Evolutionary conservation across 2,329 filamentous ascomycete species (phyloP).

Genomic region (Diaporthe caulivora): DNA sequence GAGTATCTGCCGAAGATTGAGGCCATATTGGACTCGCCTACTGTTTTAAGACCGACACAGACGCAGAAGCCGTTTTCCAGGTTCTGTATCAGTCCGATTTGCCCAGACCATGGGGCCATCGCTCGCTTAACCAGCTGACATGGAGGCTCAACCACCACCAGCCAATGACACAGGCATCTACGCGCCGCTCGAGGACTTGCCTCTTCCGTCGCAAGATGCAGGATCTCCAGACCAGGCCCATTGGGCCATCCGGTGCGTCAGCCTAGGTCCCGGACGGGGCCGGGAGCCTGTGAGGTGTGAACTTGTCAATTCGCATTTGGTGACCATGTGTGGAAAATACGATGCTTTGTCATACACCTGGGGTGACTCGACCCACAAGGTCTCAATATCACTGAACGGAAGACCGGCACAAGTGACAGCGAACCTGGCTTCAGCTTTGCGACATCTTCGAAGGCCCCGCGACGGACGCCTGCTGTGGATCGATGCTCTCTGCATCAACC

Average conservation of each 20-base stretch:
- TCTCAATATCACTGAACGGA: not conserved
- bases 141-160: not conserved
- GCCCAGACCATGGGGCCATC: not conserved
- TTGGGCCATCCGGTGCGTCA: slow-evolving; percentile 16
- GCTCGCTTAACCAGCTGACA: not conserved
- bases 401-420: slow-evolving; percentile 3
- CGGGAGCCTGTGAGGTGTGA: slow-evolving; percentile 11
- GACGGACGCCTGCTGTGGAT: slow-evolving; percentile 13
- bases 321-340: not conserved
- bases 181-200: not conserved
- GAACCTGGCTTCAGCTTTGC: slow-evolving; percentile 8
- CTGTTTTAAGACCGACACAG: not conserved
- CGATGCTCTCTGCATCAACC: slow-evolving; percentile 26
- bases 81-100: not conserved
- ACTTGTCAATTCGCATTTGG: slow-evolving; percentile 9
- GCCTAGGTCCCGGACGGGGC: not conserved
- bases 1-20: too few species aligned
- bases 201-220: not conserved
- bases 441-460: slow-evolving; percentile 1
- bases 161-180: not conserved
- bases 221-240: not conserved
- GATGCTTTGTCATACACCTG: slow-evolving; percentile 21
- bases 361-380: not conserved
- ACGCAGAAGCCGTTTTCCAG: not conserved
- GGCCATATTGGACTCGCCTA: not conserved